Percentiles rank a stretch among this genome's conserved stretches.
Conservation (phyloP, 192 early-diverging fungal genomes). For the Backusella parvicylindrica region DNA sequence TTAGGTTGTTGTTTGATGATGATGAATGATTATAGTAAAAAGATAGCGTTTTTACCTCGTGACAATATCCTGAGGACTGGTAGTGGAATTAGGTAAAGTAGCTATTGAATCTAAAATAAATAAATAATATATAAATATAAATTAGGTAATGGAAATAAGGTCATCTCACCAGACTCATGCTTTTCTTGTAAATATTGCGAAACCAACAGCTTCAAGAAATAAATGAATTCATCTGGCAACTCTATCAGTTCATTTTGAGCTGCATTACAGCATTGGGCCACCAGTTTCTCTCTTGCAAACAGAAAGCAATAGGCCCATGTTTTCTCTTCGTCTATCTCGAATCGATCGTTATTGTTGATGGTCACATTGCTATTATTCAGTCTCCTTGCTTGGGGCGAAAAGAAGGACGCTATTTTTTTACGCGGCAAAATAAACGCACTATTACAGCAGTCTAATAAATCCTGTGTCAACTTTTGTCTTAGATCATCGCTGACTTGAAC, state of each 20-base stretch:
- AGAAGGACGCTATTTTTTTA: slow-evolving; percentile 15
- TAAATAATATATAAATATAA: background rate
- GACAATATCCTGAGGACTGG: background rate
- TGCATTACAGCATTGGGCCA: slow-evolving; percentile 13
- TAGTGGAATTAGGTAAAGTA: background rate
- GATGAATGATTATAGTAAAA: background rate
- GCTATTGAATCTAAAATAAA: background rate
- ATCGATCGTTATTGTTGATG: background rate
- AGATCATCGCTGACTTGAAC: slow-evolving; percentile 28
- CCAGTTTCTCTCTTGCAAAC: slow-evolving; percentile 25
- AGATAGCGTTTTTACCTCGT: background rate
- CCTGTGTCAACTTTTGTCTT: slow-evolving; percentile 1
- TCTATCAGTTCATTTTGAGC: background rate
- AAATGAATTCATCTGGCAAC: slow-evolving; percentile 14
- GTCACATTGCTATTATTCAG: background rate
- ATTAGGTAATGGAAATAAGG: background rate
- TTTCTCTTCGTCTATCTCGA: background rate
- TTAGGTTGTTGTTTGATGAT: background rate
- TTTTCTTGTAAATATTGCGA: slow-evolving; percentile 14
- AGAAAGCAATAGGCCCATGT: slow-evolving; percentile 15
- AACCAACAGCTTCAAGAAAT: slow-evolving; percentile 17
- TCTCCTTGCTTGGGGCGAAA: slow-evolving; percentile 1
- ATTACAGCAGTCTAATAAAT: slow-evolving; percentile 14
- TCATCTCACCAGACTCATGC: slow-evolving; percentile 1
- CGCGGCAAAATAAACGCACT: background rate